Base-by-base conservation (phyloP, 176 grass and related monocot genomes). In the Areca catechu region DNA sequence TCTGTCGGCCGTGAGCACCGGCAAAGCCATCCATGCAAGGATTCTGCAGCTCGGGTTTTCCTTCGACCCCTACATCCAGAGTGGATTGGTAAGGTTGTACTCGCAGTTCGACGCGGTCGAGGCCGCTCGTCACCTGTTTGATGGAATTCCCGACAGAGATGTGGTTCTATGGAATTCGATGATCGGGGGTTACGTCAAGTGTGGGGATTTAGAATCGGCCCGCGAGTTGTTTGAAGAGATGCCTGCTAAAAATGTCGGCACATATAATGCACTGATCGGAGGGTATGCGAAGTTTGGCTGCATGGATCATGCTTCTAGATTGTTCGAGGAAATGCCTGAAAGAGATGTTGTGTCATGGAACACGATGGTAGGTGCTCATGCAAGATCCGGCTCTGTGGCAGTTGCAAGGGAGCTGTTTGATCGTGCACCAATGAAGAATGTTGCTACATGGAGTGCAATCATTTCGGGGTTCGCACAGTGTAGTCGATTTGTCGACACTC, bases 311-410 rank as follows among this genome's bases (percentile, higher is more conserved):
- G 68, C 68, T 15, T 22, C 34, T 19, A 50, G 3, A 15, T 16
- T 71, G 19, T 71, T 71, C 16, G 56, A 60, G 6, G 16, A 71
- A 60, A 71, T 71, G 68, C 68, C 68, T 14, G 56, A 60, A 4
- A 71, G 68, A n/a, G 68, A 71, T 48, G 9, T 60, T 14, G 56
- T 71, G 17, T 71, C 68, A 48, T 71, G 68, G 68, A 71, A 71
- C 68, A 71, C 68, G 1, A 60, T 71, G 56, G 50, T 71, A 15
- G 68, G 56, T 15, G 68, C 56, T 60, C 68, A 71, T 27, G 54
- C 68, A 15, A 71, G 54, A 37, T 28, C 4, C 16, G 56, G 56
- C 17, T 34, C 20, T 16, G 54, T 60, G 4, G 37, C 3, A 18
- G 22, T 16, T 7, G 56, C 43, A 5, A 47, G 23, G 20, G 47